phyloP scores from a whole-genome alignment of 2,329 filamentous ascomycete genomes.

The Byssochlamys sp. region DNA sequence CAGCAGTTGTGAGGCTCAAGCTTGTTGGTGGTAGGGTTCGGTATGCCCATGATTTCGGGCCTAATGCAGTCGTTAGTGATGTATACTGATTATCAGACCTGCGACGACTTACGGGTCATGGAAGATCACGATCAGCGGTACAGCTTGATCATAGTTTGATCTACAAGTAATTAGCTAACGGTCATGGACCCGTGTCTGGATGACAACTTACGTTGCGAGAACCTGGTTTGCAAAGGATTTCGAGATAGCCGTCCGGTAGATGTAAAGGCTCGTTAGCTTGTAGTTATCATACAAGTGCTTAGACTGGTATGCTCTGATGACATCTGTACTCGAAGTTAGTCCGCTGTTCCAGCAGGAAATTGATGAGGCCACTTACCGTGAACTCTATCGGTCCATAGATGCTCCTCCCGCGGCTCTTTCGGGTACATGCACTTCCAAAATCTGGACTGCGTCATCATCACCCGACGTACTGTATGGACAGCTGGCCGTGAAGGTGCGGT shows the following conservation, averaged over 20 bases:
- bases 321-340: constrained; percentile 41
- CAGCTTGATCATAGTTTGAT: constrained; percentile 50
- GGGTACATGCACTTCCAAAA: constrained; percentile 87
- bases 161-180: constrained; percentile 1
- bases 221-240: constrained; percentile 80
- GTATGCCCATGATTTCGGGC: constrained; percentile 60
- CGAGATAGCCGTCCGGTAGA: constrained; percentile 63
- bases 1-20: constrained; percentile 78
- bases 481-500: constrained; percentile 42
- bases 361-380: constrained; percentile 39
- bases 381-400: constrained; percentile 45
- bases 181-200: neutral
- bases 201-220: constrained; percentile 55
- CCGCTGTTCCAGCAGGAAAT: neutral
- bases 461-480: constrained; percentile 48
- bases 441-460: constrained; percentile 49
- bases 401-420: constrained; percentile 33
- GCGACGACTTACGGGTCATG: constrained; percentile 66
- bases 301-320: constrained; percentile 68
- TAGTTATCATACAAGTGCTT: constrained; percentile 61
- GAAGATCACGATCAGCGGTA: constrained; percentile 70
- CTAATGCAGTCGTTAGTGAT: constrained; percentile 31
- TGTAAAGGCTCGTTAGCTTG: constrained; percentile 69
- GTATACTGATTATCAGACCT: neutral
- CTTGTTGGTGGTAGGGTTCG: constrained; percentile 59